Conservation (phyloP, 2,329 filamentous ascomycete species). For the Tricladium varicosporioides region DNA sequence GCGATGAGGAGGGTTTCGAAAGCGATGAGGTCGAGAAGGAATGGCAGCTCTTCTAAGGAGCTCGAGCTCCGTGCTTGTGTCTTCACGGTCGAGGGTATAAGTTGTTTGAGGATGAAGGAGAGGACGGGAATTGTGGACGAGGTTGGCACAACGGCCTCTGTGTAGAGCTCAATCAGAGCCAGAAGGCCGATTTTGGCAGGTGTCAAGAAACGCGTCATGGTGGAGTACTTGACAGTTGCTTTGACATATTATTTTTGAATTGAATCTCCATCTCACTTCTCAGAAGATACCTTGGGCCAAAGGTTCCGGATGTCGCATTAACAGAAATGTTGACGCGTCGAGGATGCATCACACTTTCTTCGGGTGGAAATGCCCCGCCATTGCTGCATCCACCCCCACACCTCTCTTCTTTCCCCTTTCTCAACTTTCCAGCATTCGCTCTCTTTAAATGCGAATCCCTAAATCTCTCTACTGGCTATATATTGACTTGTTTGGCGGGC, state of each 20-base stretch:
- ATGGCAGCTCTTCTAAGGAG: constrained; percentile 18
- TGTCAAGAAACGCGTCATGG: constrained; percentile 81
- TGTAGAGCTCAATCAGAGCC: constrained; percentile 78
- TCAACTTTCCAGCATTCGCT: no score
- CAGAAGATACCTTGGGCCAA: neutral
- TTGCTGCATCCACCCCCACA: neutral
- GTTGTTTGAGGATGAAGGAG: constrained; percentile 72
- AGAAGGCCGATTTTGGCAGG: constrained; percentile 84
- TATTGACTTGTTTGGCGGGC: no score
- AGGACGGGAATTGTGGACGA: constrained; percentile 72
- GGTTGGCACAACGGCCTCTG: constrained; percentile 65
- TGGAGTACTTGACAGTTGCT: neutral
- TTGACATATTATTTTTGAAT: neutral
- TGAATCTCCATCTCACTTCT: neutral
- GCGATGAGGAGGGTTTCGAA: constrained; percentile 58
- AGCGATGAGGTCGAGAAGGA: constrained; percentile 54
- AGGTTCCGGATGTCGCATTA: neutral
- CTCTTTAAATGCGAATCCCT: no score
- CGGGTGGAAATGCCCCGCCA: neutral
- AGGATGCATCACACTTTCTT: neutral
- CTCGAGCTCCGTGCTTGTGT: constrained; percentile 10
- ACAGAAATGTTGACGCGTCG: neutral
- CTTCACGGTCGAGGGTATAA: constrained; percentile 50
- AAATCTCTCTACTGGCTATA: no score
- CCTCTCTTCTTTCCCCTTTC: neutral